phyloP scores from a whole-genome alignment of 495 filamentous ascomycete species.

The Lasiosphaeris hirsuta region DNA sequence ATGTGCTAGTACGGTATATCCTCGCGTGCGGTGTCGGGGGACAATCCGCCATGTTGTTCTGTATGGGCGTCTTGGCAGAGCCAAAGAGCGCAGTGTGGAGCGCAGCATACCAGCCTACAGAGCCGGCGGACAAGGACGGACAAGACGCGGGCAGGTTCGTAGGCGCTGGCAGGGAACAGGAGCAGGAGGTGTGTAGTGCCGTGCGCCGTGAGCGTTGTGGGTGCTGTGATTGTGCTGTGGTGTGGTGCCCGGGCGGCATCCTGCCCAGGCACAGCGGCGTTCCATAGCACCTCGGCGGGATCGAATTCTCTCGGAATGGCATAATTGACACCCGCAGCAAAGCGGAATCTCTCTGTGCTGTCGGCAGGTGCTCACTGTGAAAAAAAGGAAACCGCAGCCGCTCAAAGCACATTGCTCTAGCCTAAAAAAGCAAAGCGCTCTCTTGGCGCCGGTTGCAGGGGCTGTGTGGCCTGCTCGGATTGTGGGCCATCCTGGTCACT shows the following conservation, averaged over 20 bases:
- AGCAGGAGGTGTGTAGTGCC: no score
- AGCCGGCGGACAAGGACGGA: no score
- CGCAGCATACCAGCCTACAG: no score
- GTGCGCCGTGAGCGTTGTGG: background rate
- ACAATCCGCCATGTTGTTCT: no score
- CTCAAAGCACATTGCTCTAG: constrained; percentile 2
- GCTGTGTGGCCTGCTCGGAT: background rate
- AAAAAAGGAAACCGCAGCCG: background rate
- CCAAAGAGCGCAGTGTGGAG: no score
- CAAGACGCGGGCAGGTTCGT: no score
- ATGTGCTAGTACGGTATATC: background rate
- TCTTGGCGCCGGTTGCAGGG: constrained; percentile 1
- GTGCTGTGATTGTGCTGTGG: background rate
- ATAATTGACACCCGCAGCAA: constrained; percentile 17
- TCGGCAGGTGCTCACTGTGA: constrained; percentile 9
- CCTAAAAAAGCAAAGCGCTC: constrained; percentile 9
- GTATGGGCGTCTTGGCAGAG: no score
- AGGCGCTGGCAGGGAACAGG: background rate
- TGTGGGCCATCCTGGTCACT: background rate
- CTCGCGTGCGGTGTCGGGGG: no score
- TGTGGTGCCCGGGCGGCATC: constrained; percentile 8
- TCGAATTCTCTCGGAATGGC: constrained; percentile 32
- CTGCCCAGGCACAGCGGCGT: constrained; percentile 17
- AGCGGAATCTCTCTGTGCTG: constrained; percentile 13
- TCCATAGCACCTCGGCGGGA: constrained; percentile 16